Percentiles rank a stretch among this genome's conserved stretches.
phyloP scores from a whole-genome alignment of 2,329 filamentous ascomycete genomes.

The Fusarium lyarnte region DNA sequence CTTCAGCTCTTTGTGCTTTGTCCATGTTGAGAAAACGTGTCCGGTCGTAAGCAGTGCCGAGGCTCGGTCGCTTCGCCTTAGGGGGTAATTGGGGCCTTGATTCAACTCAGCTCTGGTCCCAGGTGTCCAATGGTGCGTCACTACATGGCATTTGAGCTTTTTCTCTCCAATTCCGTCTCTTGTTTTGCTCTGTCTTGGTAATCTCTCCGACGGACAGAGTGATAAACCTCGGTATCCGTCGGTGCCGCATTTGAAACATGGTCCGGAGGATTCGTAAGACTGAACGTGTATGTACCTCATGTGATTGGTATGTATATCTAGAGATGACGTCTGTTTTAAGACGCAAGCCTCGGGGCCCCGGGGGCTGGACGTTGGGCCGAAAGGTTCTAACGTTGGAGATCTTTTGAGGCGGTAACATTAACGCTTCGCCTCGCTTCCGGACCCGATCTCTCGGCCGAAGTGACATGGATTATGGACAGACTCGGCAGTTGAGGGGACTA shows the following conservation, averaged over 20 bases:
- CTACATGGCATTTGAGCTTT: background rate
- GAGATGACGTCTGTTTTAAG: background rate
- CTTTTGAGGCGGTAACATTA: background rate
- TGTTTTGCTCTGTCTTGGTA: slow-evolving; percentile 10
- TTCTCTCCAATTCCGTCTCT: background rate
- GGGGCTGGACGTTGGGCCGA: background rate
- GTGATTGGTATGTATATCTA: background rate
- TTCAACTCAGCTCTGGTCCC: background rate
- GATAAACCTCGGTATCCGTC: background rate
- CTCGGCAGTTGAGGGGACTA: background rate
- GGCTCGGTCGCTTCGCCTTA: slow-evolving; percentile 13
- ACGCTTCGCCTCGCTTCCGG: background rate
- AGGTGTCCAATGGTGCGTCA: background rate
- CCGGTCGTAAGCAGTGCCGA: slow-evolving; percentile 6
- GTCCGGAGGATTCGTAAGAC: background rate
- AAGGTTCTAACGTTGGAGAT: background rate
- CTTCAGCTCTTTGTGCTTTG: slow-evolving; percentile 3
- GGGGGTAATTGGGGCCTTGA: slow-evolving; percentile 21
- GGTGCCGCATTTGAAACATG: background rate
- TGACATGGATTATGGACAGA: background rate
- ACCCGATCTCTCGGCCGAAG: slow-evolving; percentile 3
- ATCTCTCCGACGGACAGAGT: slow-evolving; percentile 5
- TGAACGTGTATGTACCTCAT: background rate
- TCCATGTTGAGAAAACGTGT: slow-evolving; percentile 12
- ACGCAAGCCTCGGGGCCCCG: background rate